Evolutionary conservation across 257 asterid genomes (phyloP).

Genomic region (Capsicum baccatum): DNA sequence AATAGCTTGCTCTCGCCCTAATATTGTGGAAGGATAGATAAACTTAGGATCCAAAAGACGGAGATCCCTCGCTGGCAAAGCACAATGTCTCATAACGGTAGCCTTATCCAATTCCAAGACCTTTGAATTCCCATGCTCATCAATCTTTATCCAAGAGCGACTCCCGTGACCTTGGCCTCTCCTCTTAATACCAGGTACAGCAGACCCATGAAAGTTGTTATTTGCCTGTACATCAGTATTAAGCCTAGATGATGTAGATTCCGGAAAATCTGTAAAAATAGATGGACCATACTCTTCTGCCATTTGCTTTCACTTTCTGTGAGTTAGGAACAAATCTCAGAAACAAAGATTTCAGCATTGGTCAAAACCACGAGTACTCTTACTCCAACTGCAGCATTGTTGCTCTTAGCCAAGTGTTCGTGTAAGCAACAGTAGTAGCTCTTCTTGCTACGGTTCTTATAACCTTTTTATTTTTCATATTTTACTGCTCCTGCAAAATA

Average conservation of each 20-base stretch:
- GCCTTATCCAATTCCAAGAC: slow-evolving; percentile 83
- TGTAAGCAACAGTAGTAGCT: background rate
- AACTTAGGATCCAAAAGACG: slow-evolving; percentile 96
- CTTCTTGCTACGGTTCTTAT: background rate
- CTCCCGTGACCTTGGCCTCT: slow-evolving; percentile 84
- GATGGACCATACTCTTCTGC: slow-evolving; percentile 55
- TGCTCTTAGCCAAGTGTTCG: background rate
- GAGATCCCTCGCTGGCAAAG: slow-evolving; percentile 96
- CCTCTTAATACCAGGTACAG: slow-evolving; percentile 77
- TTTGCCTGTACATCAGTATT: slow-evolving; percentile 43
- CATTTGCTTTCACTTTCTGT: slow-evolving; percentile 49
- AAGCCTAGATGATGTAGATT: slow-evolving; percentile 36
- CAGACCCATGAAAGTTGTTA: slow-evolving; percentile 47
- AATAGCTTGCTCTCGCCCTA: slow-evolving; percentile 98
- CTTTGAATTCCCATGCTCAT: slow-evolving; percentile 72
- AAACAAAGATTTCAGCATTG: slow-evolving; percentile 45
- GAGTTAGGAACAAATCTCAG: slow-evolving; percentile 31
- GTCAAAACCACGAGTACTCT: background rate
- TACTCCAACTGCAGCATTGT: slow-evolving; percentile 19
- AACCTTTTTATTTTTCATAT: background rate
- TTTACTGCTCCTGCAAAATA: slow-evolving; percentile 7
- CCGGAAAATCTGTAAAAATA: slow-evolving; percentile 42
- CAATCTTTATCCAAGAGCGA: slow-evolving; percentile 95
- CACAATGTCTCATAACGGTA: slow-evolving; percentile 86
- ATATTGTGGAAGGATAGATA: slow-evolving; percentile 84